Conservation (phyloP, 1,139 yeast genomes). For the Blastobotrys buckinghamii region DNA sequence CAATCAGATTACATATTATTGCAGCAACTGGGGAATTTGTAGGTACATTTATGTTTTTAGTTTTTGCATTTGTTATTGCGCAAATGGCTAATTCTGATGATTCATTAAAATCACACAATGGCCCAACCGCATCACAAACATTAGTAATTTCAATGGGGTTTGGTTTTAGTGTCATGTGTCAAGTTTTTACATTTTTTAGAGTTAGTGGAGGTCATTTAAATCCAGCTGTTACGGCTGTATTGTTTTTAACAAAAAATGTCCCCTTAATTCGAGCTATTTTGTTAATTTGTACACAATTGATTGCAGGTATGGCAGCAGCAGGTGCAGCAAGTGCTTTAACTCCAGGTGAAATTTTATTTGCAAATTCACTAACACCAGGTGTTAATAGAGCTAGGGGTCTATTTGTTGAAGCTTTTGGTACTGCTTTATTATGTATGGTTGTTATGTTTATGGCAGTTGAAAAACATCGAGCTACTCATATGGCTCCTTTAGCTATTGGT, state of each 20-base stretch:
- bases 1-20: constrained; percentile 46
- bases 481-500: constrained; percentile 85
- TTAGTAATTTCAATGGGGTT: constrained; percentile 83
- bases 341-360: constrained; percentile 71
- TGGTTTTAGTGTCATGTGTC: constrained; percentile 79
- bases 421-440: constrained; percentile 64
- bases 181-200: constrained; percentile 68
- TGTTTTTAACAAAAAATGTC: constrained; percentile 65
- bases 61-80: constrained; percentile 80
- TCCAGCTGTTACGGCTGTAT: constrained; percentile 78
- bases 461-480: constrained; percentile 65
- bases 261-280: constrained; percentile 66
- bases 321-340: constrained; percentile 86
- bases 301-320: constrained; percentile 91
- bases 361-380: constrained; percentile 69
- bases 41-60: constrained; percentile 80
- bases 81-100: constrained; percentile 49
- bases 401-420: constrained; percentile 79
- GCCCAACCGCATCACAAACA: constrained; percentile 52
- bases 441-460: constrained; percentile 84
- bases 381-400: constrained; percentile 69
- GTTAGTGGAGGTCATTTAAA: constrained; percentile 87
- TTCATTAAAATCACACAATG: constrained; percentile 38
- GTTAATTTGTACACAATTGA: constrained; percentile 61
- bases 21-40: constrained; percentile 65